Evolutionary conservation across 2,329 filamentous ascomycete species (phyloP), one percentile per base, ranked within the genome.

Genomic region (Fusarium sp.): DNA sequence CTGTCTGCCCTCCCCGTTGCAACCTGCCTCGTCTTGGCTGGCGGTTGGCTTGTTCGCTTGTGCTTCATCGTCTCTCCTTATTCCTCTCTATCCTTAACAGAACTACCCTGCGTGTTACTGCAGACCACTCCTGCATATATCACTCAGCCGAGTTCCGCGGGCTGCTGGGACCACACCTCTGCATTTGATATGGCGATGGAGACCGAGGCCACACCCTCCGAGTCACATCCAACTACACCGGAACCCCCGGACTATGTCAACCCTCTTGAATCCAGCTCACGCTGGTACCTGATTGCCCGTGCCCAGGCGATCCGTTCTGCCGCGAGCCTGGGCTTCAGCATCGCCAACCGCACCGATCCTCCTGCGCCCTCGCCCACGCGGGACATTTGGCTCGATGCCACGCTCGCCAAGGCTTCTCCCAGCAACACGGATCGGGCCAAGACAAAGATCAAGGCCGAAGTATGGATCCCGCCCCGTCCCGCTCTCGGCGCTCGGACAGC

Each of bases 291-390:
- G 63, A 77, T 77, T 38, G 84, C 84, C 59, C 82, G 83, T 17
- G 84, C 84, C 53, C 81, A 84, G 58, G 83, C 84, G 49, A 80
- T 86, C 57, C 84, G 85, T 36, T 84, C 84, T 60, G 85, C 83
- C 42, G 84, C 85, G 60, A 83, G 80, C 67, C 68, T 86, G 33
- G 84, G 84, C 64, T 85, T 84, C 76, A 81, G 82, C 66, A 80
- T 85, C 68, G 79, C 81, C 62, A 85, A 86, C 72, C 82, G 83
- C 58, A 82, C 81, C 49, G 80, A 82, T 29, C 84, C 84, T 27
- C 79, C 81, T 12, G 82, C 83, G 3, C 83, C 83, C 4, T 77
- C 79, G 40, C 82, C 82, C 12, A 81, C 82, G 33, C 77, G 79
- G 60, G 82, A 82, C 20, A 77, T 86, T 22, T 85, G 80, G 76